These are phyloP conservation scores for Singerocomus rubriflavus DNA, from an alignment of 1,284 basidiomycete species.

Conservation along the genomic window DNA sequence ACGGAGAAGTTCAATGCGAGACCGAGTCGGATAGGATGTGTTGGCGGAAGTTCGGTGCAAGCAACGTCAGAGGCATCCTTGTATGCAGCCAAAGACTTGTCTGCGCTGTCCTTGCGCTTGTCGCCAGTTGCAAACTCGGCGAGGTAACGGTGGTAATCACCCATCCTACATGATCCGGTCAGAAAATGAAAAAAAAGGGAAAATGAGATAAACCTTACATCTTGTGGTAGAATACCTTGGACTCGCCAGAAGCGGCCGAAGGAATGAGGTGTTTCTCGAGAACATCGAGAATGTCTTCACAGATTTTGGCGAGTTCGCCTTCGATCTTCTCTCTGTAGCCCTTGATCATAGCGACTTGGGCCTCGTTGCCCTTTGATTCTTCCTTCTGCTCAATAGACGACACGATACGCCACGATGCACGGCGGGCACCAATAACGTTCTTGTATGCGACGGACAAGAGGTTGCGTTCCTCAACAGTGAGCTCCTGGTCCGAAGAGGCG, in stretches of 20 bases:
- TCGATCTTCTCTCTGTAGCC: slow-evolving; percentile 99
- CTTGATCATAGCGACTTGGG: slow-evolving; percentile 99
- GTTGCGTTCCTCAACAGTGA: slow-evolving; percentile 99
- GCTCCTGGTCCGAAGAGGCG: slow-evolving; percentile 94
- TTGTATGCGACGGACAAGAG: slow-evolving; percentile 99
- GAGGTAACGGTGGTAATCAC: slow-evolving; percentile 99
- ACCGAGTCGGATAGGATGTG: slow-evolving; percentile 98
- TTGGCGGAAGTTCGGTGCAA: slow-evolving; percentile 95
- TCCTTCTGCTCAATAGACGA: slow-evolving; percentile 99
- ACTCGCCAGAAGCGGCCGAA: slow-evolving; percentile 96
- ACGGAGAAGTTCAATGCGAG: slow-evolving; percentile 99
- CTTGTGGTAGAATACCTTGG: slow-evolving; percentile 99
- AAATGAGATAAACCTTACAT: slow-evolving; percentile 61
- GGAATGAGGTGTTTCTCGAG: slow-evolving; percentile 99
- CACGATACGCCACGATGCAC: slow-evolving; percentile 98
- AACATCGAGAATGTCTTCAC: slow-evolving; percentile 98
- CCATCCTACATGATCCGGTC: slow-evolving; percentile 71
- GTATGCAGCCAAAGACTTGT: slow-evolving; percentile 99
- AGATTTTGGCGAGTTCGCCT: slow-evolving; percentile 97
- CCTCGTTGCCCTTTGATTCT: slow-evolving; percentile 98
- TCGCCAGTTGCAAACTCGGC: slow-evolving; percentile 99
- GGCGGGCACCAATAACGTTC: slow-evolving; percentile 99
- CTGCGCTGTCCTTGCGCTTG: slow-evolving; percentile 97
- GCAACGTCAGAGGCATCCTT: slow-evolving; percentile 99
- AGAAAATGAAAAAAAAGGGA: not conserved